Conservation (phyloP, 768 basidiomycete species). For the Mycena olivaceomarginata region DNA sequence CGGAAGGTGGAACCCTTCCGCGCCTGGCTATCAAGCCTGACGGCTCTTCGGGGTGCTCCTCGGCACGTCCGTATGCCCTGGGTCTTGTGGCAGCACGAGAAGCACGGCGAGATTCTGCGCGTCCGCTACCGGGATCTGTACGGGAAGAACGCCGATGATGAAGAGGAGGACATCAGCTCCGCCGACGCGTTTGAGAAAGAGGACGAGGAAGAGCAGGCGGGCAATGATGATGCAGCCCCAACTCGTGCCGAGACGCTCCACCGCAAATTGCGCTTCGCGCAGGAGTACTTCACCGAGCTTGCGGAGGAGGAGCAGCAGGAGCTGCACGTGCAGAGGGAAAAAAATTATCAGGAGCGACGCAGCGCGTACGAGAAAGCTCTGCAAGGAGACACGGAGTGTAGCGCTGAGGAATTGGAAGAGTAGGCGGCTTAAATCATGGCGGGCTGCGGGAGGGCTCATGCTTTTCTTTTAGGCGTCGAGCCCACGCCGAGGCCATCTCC, state of each 20-base stretch:
- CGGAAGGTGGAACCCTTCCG: neutral
- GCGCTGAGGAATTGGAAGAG: neutral
- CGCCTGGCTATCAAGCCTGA: neutral
- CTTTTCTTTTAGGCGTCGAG: neutral
- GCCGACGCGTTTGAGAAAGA: neutral
- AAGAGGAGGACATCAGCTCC: neutral
- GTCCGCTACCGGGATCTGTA: neutral
- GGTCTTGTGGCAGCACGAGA: neutral
- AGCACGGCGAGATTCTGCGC: neutral
- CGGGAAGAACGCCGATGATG: neutral
- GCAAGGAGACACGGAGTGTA: neutral
- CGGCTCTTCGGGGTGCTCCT: neutral
- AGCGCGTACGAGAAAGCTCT: neutral
- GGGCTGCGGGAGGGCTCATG: neutral
- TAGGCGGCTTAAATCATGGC: neutral
- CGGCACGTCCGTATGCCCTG: neutral
- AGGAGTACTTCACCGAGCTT: neutral
- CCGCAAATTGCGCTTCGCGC: neutral
- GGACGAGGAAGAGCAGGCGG: neutral
- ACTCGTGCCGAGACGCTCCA: neutral
- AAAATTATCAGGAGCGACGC: neutral
- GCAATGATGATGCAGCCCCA: too few species aligned
- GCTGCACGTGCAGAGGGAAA: neutral
- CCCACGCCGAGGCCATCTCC: neutral
- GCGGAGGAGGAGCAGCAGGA: neutral